Evolutionary conservation across 1,139 yeast genomes (phyloP).

Genomic region (Barnettozyma hawaiiensis): DNA sequence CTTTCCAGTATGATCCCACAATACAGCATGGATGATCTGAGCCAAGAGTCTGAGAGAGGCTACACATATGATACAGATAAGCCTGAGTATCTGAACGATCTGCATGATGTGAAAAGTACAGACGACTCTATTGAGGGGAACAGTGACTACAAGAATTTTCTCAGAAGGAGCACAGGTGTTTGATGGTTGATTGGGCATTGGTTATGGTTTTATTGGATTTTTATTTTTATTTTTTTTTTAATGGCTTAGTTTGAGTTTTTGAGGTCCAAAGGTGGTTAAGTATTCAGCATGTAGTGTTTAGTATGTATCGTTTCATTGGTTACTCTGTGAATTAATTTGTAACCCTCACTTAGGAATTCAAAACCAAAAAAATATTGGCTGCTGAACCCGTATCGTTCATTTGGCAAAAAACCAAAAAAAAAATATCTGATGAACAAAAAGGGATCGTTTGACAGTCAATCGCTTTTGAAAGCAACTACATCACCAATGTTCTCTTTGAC

Average conservation of each 20-base stretch:
- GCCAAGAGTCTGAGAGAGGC: neutral
- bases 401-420: too few species aligned
- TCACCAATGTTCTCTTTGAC: neutral
- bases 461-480: neutral
- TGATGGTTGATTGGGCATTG: neutral
- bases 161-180: conserved; percentile 7
- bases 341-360: too few species aligned
- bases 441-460: neutral
- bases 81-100: neutral
- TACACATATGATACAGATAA: neutral
- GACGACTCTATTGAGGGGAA: conserved; percentile 7
- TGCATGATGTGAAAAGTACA: conserved; percentile 4
- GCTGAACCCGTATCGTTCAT: too few species aligned
- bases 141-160: conserved; percentile 8
- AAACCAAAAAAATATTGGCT: neutral
- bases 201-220: neutral
- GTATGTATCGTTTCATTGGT: neutral
- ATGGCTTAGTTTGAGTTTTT: neutral
- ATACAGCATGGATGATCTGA: conserved; percentile 14
- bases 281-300: neutral
- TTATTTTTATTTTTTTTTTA: neutral
- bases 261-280: neutral
- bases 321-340: neutral
- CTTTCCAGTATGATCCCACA: conserved; percentile 25
- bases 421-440: neutral